Evolutionary conservation across 345 rosid genomes (phyloP), one percentile per base, ranked within the genome.

Genomic region (Ailanthus altissimus): DNA sequence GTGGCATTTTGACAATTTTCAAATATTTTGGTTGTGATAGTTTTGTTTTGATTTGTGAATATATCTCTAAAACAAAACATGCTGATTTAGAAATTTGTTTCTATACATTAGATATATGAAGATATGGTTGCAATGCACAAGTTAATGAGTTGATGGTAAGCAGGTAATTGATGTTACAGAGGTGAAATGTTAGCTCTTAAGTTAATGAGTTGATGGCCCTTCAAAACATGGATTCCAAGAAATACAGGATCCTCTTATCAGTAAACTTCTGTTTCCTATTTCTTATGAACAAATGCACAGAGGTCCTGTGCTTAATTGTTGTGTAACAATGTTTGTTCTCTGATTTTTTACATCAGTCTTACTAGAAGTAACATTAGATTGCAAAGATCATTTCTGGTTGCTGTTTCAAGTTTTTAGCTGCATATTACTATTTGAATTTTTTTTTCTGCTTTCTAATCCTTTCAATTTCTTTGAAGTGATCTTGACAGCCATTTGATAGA

Each of bases 101-200:
- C n/a, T 1, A 40, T 5, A 8, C 40, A 16, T 21, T 14, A 15
- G 63, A 26, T 23, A 11, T 54, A 15, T 43, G 28, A 25, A 43
- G 46, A 3, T n/a, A n/a, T n/a, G n/a, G n/a, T n/a, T n/a, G n/a
- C n/a, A n/a, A n/a, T n/a, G n/a, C n/a, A n/a, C n/a, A n/a, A n/a
- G n/a, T n/a, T n/a, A n/a, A n/a, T n/a, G n/a, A n/a, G n/a, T n/a
- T 43, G 70, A 78, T 66, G 65, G 66, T 67, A 57, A 75, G 40
- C 58, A 26, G 56, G 20, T 42, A 12, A 5, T 49, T 38, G 23
- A 68, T 50, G 79, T 68, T 76, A 69, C 26, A 32, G 42, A 32
- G 54, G 51, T 40, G n/a, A 56, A 40, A 56, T 63, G 28, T 72
- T 53, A 53, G 23, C 67, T 66, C 42, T 58, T 40, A 18, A 46